phyloP scores from a whole-genome alignment of 2,329 filamentous ascomycete genomes.

The Pseudogymnoascus sp. region DNA sequence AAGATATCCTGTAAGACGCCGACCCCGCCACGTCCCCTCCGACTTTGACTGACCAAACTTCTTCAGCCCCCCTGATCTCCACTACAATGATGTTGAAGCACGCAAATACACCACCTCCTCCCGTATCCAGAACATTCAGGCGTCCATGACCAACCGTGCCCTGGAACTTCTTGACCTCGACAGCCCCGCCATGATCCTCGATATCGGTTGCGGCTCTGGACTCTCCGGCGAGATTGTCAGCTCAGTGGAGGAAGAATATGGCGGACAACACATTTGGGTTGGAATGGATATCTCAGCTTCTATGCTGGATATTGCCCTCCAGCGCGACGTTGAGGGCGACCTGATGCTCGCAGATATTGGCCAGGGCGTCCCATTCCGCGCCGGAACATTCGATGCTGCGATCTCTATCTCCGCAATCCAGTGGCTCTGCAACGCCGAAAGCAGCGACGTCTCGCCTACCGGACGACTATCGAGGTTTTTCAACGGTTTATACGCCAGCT shows the following conservation, averaged over 20 bases:
- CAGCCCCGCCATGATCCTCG: conserved; percentile 78
- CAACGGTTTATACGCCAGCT: conserved; percentile 77
- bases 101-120: conserved; percentile 96
- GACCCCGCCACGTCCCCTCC: conserved; percentile 14
- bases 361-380: conserved; percentile 87
- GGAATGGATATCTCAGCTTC: conserved; percentile 90
- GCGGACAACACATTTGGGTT: conserved; percentile 89
- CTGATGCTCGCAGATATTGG: conserved; percentile 92
- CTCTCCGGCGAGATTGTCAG: conserved; percentile 91
- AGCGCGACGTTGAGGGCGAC: conserved; percentile 87
- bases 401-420: conserved; percentile 95
- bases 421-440: conserved; percentile 96
- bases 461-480: conserved; percentile 81
- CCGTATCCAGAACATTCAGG: conserved; percentile 91
- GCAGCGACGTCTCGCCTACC: conserved; percentile 70
- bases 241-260: conserved; percentile 57
- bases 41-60: conserved; percentile 20
- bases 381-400: conserved; percentile 88
- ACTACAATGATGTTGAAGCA: conserved; percentile 93
- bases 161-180: conserved; percentile 81
- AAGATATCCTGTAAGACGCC: conserved; percentile 73
- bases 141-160: conserved; percentile 86
- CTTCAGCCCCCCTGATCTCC: conserved; percentile 79
- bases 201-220: conserved; percentile 92
- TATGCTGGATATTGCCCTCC: conserved; percentile 95